These are phyloP conservation scores for Purshia tridentata DNA, from an alignment of 306 rosid species.

Conservation along the genomic window DNA sequence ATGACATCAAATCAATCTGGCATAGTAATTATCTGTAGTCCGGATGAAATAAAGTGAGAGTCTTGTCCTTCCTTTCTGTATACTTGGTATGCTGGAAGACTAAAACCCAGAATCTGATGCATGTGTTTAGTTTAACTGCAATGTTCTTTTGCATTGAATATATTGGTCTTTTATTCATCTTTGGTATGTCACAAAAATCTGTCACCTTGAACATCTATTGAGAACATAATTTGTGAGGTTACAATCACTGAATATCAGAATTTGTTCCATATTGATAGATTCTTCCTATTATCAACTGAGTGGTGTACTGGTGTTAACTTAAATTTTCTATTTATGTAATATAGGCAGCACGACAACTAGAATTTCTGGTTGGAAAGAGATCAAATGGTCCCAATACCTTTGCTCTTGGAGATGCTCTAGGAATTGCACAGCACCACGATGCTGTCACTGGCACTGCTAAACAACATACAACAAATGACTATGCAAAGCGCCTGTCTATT, in stretches of 20 bases:
- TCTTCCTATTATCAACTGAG: too few relatives aligned
- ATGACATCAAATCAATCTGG: conserved; percentile 14
- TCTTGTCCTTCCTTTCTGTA: background rate
- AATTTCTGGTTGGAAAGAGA: conserved; percentile 46
- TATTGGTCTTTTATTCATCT: too few relatives aligned
- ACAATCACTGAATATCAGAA: too few relatives aligned
- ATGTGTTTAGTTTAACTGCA: background rate
- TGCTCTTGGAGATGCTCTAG: conserved; percentile 67
- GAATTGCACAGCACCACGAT: conserved; percentile 75
- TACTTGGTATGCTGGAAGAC: background rate
- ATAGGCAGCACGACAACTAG: conserved; percentile 67
- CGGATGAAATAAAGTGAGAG: too few relatives aligned
- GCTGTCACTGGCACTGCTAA: conserved; percentile 69
- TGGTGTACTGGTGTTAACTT: too few relatives aligned
- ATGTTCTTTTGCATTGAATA: background rate
- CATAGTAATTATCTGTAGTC: too few relatives aligned
- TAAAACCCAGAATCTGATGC: background rate
- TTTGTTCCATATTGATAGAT: too few relatives aligned
- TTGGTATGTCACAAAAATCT: too few relatives aligned
- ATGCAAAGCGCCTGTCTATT: conserved; percentile 64
- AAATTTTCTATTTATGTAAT: background rate
- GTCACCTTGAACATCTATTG: too few relatives aligned
- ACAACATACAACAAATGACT: conserved; percentile 72
- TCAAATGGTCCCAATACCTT: conserved; percentile 31
- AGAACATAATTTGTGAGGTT: too few relatives aligned